Evolutionary conservation across 257 asterid species (phyloP).

Genomic region (Nicotiana otophora): DNA sequence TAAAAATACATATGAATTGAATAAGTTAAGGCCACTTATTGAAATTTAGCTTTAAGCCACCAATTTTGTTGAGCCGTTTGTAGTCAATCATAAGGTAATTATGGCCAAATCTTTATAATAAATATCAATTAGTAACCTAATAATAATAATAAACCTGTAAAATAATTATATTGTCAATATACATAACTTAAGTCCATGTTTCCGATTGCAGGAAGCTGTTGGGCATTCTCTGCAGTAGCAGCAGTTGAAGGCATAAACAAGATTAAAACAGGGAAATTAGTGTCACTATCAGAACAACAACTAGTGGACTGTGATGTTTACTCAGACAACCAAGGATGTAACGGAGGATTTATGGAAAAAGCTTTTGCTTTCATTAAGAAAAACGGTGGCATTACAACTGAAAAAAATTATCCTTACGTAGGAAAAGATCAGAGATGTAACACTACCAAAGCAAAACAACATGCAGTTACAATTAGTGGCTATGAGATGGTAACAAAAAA

Average conservation of each 20-base stretch:
- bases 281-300: slow-evolving; percentile 63
- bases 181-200: no score
- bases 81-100: no score
- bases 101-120: no score
- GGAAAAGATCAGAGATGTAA: slow-evolving; percentile 36
- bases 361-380: slow-evolving; percentile 42
- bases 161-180: no score
- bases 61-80: no score
- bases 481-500: slow-evolving; percentile 27
- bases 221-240: slow-evolving; percentile 77
- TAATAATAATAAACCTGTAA: no score
- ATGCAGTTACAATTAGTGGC: slow-evolving; percentile 41
- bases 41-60: no score
- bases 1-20: no score
- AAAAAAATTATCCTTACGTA: slow-evolving; percentile 38
- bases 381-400: slow-evolving; percentile 46
- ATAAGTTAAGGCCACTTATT: no score
- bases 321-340: slow-evolving; percentile 39
- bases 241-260: slow-evolving; percentile 61
- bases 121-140: neutral
- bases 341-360: slow-evolving; percentile 46
- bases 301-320: slow-evolving; percentile 52
- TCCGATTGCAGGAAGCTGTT: slow-evolving; percentile 50
- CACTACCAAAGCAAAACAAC: neutral
- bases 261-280: slow-evolving; percentile 52